Conservation (phyloP, 1,284 basidiomycete species). For the Taiwanofungus camphoratus region DNA sequence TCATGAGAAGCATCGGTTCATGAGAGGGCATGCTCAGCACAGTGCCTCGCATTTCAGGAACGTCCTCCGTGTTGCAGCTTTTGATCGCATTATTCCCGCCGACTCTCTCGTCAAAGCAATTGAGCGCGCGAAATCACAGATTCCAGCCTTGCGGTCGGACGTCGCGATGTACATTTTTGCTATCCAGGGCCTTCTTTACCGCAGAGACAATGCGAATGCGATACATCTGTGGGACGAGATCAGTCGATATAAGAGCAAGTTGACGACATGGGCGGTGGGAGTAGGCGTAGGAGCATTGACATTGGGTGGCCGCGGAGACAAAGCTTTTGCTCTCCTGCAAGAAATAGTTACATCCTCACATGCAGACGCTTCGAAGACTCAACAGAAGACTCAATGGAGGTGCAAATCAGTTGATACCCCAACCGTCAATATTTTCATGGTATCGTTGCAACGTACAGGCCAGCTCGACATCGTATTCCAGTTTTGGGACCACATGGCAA, state of each 20-base stretch:
- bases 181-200: conserved; percentile 46
- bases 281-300: conserved; percentile 48
- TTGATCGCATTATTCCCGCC: conserved; percentile 26
- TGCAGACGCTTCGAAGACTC: not conserved
- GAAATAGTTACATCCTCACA: conserved; percentile 21
- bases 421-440: conserved; percentile 51
- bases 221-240: conserved; percentile 41
- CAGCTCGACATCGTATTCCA: conserved; percentile 56
- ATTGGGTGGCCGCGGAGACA: conserved; percentile 34
- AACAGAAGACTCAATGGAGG: not conserved
- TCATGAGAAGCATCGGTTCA: not conserved
- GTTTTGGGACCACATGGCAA: conserved; percentile 54
- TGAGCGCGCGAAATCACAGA: conserved; percentile 12
- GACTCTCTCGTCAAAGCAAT: conserved; percentile 36
- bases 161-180: conserved; percentile 43
- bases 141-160: conserved; percentile 6
- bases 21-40: not conserved
- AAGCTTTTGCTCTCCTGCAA: conserved; percentile 44
- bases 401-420: conserved; percentile 21
- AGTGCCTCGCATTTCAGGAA: not conserved
- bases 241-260: conserved; percentile 23
- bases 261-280: conserved; percentile 42
- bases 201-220: conserved; percentile 34
- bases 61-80: conserved; percentile 27
- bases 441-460: conserved; percentile 38